These are phyloP conservation scores for Backusella mclennaniae DNA, from an alignment of 192 early-diverging fungal genomes.

Conservation along the genomic window DNA sequence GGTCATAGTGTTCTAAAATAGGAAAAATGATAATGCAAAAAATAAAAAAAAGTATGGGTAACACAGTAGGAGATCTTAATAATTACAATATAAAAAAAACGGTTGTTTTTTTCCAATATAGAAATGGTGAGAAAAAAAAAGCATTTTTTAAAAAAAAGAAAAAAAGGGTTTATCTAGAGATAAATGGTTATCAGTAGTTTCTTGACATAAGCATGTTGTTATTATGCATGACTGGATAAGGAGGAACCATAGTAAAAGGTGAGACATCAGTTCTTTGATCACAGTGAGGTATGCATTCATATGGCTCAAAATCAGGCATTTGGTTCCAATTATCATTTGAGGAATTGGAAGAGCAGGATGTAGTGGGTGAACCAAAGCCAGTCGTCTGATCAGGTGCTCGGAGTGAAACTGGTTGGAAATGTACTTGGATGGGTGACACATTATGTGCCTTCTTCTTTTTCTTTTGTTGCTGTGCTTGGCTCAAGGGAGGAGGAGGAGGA, in stretches of 20 bases:
- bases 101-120: constrained; percentile 10
- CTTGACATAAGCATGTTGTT: constrained; percentile 13
- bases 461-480: neutral
- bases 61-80: neutral
- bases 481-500: neutral
- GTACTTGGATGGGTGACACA: neutral
- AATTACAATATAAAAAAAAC: neutral
- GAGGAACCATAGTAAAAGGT: neutral
- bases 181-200: neutral
- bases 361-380: constrained; percentile 2
- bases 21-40: constrained; percentile 4
- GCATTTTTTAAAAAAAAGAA: neutral
- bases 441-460: neutral
- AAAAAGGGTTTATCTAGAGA: neutral
- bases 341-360: neutral
- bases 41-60: neutral
- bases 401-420: constrained; percentile 5
- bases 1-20: neutral
- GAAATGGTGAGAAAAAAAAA: neutral
- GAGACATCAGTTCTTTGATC: constrained; percentile 35
- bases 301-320: neutral
- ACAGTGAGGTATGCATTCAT: constrained; percentile 19
- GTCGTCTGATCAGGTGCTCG: constrained; percentile 9
- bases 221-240: neutral
- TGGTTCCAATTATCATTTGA: neutral